Evolutionary conservation across 495 filamentous ascomycete species (phyloP).

Genomic region (Jackrogersella multiformis): DNA sequence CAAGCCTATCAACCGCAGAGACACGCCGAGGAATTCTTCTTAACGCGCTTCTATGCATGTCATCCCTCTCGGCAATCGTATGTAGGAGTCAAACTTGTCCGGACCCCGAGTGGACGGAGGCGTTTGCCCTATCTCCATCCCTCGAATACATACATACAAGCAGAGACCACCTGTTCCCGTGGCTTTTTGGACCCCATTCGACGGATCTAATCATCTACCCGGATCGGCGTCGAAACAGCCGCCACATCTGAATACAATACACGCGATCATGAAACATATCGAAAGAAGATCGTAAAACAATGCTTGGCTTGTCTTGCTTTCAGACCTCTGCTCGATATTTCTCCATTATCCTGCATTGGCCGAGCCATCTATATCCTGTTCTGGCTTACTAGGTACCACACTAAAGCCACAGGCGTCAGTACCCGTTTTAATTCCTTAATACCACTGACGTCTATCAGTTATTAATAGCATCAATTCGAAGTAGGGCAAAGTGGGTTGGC

Average conservation of each 20-base stretch:
- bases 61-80: constrained; percentile 32
- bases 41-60: constrained; percentile 39
- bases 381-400: constrained; percentile 32
- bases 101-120: constrained; percentile 29
- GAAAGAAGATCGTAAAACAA: constrained; percentile 12
- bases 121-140: neutral
- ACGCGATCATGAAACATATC: constrained; percentile 43
- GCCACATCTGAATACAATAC: constrained; percentile 32
- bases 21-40: constrained; percentile 15
- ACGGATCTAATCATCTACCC: constrained; percentile 16
- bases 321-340: constrained; percentile 2
- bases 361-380: constrained; percentile 22
- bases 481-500: constrained; percentile 13
- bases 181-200: constrained; percentile 33
- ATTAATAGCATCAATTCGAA: constrained; percentile 37
- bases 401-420: constrained; percentile 17
- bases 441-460: constrained; percentile 35
- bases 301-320: constrained; percentile 6
- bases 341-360: constrained; percentile 15
- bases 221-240: constrained; percentile 36
- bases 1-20: constrained; percentile 3
- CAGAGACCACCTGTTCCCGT: constrained; percentile 35
- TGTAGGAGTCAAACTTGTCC: constrained; percentile 7
- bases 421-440: constrained; percentile 30
- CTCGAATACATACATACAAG: constrained; percentile 12